phyloP scores from a whole-genome alignment of 2,329 filamentous ascomycete species.

The Zasmidium cellare region DNA sequence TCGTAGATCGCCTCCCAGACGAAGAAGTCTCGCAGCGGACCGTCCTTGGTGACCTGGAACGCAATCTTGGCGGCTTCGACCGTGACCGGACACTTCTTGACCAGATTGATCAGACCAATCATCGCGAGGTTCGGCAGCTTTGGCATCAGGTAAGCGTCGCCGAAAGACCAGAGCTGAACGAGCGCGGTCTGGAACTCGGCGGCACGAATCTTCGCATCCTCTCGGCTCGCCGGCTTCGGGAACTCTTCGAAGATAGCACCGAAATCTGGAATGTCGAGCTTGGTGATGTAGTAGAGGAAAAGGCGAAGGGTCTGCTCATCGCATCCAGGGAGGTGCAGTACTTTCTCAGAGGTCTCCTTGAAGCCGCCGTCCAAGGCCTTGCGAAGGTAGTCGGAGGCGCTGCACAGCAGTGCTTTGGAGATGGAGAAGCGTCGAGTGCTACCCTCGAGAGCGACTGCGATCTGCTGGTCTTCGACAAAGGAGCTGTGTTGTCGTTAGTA shows the following conservation, averaged over 20 bases:
- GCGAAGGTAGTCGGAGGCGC: not conserved
- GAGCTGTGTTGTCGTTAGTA: not conserved
- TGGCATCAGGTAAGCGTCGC: not conserved
- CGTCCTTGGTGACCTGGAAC: too few relatives aligned
- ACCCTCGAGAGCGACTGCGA: constrained; percentile 2
- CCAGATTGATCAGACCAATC: not conserved
- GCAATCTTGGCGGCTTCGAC: too few relatives aligned
- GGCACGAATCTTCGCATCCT: not conserved
- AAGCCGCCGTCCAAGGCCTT: constrained; percentile 2
- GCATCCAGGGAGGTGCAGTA: constrained; percentile 1
- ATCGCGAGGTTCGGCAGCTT: constrained; percentile 3
- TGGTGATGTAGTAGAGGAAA: constrained; percentile 6
- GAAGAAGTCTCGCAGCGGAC: too few relatives aligned
- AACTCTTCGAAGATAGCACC: not conserved
- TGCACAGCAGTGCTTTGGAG: constrained; percentile 5
- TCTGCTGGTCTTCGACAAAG: not conserved
- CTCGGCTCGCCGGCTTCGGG: not conserved
- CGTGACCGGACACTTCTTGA: not conserved
- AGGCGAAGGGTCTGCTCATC: not conserved
- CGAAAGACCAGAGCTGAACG: not conserved
- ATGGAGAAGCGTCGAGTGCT: not conserved
- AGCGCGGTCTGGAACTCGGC: not conserved
- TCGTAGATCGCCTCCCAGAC: too few relatives aligned
- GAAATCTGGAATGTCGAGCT: not conserved
- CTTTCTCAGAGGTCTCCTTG: not conserved